A percentile compares a stretch with the other conserved stretches of the same genome.
Conservation (phyloP, 164 flowering plant species). For the Cinnamomum chago region DNA sequence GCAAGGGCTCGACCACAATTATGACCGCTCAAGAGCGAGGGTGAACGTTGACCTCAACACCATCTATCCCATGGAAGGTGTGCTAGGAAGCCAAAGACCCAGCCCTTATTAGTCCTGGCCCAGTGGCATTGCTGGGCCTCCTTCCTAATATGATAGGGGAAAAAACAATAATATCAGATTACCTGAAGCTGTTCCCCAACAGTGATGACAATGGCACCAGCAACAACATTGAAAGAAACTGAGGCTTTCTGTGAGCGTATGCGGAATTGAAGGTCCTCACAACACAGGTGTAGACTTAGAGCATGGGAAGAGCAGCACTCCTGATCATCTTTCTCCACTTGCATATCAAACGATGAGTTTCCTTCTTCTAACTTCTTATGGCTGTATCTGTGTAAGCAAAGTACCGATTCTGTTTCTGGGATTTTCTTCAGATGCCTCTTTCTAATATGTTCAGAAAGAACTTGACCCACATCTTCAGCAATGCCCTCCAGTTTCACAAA, state of each 20-base stretch:
- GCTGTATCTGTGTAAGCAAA: constrained; percentile 29
- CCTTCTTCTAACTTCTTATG: constrained; percentile 4
- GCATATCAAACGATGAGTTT: not conserved
- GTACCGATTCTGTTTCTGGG: constrained; percentile 11
- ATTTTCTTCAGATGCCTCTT: constrained; percentile 4
- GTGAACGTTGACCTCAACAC: no score
- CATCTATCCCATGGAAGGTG: no score
- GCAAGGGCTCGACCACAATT: no score
- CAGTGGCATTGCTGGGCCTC: no score
- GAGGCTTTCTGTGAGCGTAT: constrained; percentile 15
- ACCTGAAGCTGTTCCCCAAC: constrained; percentile 18
- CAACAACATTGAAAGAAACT: constrained; percentile 27
- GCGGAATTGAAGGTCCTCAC: constrained; percentile 12
- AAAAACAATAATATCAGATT: not conserved
- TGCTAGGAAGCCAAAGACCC: no score
- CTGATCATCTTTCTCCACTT: not conserved
- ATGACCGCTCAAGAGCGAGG: no score
- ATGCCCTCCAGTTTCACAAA: constrained; percentile 34
- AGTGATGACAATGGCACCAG: constrained; percentile 24
- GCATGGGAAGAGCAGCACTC: constrained; percentile 9
- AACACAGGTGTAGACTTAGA: constrained; percentile 32
- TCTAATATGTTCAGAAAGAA: constrained; percentile 20
- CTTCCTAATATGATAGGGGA: not conserved
- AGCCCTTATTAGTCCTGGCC: no score
- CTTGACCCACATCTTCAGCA: constrained; percentile 28